These are phyloP conservation scores for Diophrys sp. DNA, from an alignment of 73 alveolate species.

Conservation along the genomic window DNA sequence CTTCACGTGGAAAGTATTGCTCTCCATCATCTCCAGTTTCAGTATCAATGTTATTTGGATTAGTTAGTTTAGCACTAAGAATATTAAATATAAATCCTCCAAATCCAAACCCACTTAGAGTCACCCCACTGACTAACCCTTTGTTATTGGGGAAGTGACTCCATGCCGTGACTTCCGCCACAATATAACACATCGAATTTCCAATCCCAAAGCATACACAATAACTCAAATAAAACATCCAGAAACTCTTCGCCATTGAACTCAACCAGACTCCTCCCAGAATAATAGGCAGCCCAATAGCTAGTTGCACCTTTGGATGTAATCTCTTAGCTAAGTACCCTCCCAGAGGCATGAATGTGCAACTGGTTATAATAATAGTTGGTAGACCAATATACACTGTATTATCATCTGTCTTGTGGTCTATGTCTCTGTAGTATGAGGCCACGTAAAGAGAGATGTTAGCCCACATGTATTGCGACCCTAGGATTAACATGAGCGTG, in stretches of 20 bases:
- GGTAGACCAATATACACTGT: slow-evolving; percentile 12
- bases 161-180: slow-evolving; percentile 56
- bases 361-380: neutral
- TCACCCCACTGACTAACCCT: slow-evolving; percentile 51
- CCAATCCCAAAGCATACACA: slow-evolving; percentile 34
- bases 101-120: slow-evolving; percentile 51
- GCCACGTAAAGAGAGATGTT: slow-evolving; percentile 1
- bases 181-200: slow-evolving; percentile 34
- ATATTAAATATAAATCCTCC: slow-evolving; percentile 48
- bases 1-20: neutral
- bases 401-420: slow-evolving; percentile 2
- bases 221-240: slow-evolving; percentile 22
- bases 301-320: slow-evolving; percentile 15
- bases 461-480: neutral
- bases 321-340: slow-evolving; percentile 23
- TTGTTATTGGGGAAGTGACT: slow-evolving; percentile 37
- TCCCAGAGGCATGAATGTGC: slow-evolving; percentile 34
- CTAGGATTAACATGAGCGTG: neutral
- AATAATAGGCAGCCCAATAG: neutral
- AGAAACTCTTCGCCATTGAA: slow-evolving; percentile 9
- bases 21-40: slow-evolving; percentile 4
- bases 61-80: slow-evolving; percentile 32
- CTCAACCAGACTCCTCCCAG: slow-evolving; percentile 24
- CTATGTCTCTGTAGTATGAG: neutral
- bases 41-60: slow-evolving; percentile 41